These are phyloP conservation scores for Westerdykella sp. DNA, from an alignment of 2,329 filamentous ascomycete genomes.

Conservation along the genomic window DNA sequence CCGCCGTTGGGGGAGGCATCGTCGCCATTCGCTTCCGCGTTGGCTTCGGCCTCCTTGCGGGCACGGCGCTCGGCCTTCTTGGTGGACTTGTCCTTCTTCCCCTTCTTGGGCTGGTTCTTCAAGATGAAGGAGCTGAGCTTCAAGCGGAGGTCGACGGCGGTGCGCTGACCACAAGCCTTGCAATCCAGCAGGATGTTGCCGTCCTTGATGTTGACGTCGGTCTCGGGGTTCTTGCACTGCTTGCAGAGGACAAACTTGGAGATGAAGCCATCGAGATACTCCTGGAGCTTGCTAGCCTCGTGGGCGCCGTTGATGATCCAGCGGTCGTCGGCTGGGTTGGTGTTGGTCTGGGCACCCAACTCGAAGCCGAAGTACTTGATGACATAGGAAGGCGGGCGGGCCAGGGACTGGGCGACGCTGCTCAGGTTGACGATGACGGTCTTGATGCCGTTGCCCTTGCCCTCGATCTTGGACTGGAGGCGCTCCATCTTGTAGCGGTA, in stretches of 20 bases:
- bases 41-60: conserved; percentile 63
- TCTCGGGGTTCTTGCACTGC: conserved; percentile 99
- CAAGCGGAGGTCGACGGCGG: conserved; percentile 83
- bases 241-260: conserved; percentile 98
- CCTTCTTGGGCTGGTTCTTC: conserved; percentile 89
- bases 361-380: conserved; percentile 99
- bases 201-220: conserved; percentile 91
- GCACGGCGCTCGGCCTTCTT: conserved; percentile 84
- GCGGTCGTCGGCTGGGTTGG: conserved; percentile 92
- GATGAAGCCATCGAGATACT: conserved; percentile 98
- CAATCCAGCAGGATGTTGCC: conserved; percentile 89
- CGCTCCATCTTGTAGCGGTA: conserved; percentile 99
- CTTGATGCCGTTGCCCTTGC: conserved; percentile 99
- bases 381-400: conserved; percentile 85
- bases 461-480: conserved; percentile 97
- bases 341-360: conserved; percentile 96
- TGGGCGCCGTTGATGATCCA: conserved; percentile 99
- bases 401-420: conserved; percentile 86
- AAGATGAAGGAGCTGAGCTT: conserved; percentile 97
- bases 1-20: conserved; percentile 49
- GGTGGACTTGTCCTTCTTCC: conserved; percentile 93
- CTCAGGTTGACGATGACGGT: conserved; percentile 94
- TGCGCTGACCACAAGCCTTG: conserved; percentile 95
- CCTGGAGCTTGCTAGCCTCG: conserved; percentile 90
- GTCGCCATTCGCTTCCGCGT: conserved; percentile 46